Evolutionary conservation across 768 basidiomycete genomes (phyloP).

Genomic region (Lactifluus echinatus): DNA sequence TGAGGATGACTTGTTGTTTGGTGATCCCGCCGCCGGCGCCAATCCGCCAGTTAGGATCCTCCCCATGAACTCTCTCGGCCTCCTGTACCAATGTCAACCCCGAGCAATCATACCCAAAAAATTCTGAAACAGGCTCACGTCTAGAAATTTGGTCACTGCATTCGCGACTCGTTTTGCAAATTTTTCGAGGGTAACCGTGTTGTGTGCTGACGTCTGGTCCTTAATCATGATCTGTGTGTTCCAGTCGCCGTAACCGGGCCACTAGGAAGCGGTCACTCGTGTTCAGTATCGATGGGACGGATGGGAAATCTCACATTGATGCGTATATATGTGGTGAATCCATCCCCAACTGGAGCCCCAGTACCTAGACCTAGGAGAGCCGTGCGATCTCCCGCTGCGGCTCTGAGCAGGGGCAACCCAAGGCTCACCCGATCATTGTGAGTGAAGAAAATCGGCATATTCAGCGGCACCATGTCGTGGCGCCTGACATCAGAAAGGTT

Average conservation of each 20-base stretch:
- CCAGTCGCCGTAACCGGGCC: slow-evolving; percentile 4
- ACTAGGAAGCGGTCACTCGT: background rate
- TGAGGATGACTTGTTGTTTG: background rate
- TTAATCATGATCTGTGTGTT: background rate
- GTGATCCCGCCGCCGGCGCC: background rate
- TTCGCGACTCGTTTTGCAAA: slow-evolving; percentile 4
- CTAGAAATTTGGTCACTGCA: slow-evolving; percentile 1
- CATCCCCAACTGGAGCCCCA: background rate
- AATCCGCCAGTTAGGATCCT: background rate
- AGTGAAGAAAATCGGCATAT: slow-evolving; percentile 7
- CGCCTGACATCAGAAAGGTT: background rate
- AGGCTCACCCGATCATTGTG: background rate
- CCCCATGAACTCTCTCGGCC: background rate
- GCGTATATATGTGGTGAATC: background rate
- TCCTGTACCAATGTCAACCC: background rate
- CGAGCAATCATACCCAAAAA: background rate
- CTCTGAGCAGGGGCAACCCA: background rate
- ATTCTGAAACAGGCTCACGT: background rate
- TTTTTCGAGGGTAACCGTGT: background rate
- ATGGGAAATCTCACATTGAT: background rate
- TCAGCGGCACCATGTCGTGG: background rate
- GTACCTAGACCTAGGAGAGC: background rate
- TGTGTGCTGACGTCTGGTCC: background rate
- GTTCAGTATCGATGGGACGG: background rate
- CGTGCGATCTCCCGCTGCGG: background rate